Evolutionary conservation across 2,329 filamentous ascomycete species (phyloP), one percentile per base, ranked within the genome.

Genomic region (Sclerotinia trifoliorum): DNA sequence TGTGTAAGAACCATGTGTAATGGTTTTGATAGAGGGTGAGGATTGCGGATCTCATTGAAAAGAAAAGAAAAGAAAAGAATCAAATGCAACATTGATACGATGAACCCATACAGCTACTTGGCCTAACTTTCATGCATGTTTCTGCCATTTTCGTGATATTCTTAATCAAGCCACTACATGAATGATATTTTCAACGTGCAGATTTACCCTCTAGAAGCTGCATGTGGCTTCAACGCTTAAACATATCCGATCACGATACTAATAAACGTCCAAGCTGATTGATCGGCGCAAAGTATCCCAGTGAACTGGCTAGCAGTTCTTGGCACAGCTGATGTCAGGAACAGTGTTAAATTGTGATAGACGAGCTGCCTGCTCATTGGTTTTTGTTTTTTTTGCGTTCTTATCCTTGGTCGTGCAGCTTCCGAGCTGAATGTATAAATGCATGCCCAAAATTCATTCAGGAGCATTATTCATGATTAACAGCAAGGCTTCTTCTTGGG

Each of bases 321-420:
- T 48, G 65, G 54, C 32, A 61, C n/a, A 51, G 44, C 65, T 66
- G 65, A 61, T 61, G 46, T 32, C 65, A 66, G 55, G 65, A 61
- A 66, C 55, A 5, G 8, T 46, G 39, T 66, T 54, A 17, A 60
- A 66, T 42, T 66, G 54, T 61, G 55, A 55, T 32, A 52, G 55
- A 51, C 65, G 65, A 61, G 55, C 42, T 32, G 55, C 51, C 44
- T 39, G 7, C 44, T 66, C 26, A 61, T 52, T 66, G 29, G 65
- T 42, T 15, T 51, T 29, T 66, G 42, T 55, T 42, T 10, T 39
- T 29, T 32, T 26, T 17, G n/a, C 19, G 21, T 24, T 11, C 24
- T 54, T 32, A 58, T 48, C 39, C 63, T 46, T 58, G 21, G 11
- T 24, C n/a, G 10, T 10, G 32, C 29, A 61, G 46, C 29, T 44